A percentile compares a stretch with the other conserved stretches of the same genome.
phyloP scores from a whole-genome alignment of 169 alveolate genomes.

The Eimeria maxima region DNA sequence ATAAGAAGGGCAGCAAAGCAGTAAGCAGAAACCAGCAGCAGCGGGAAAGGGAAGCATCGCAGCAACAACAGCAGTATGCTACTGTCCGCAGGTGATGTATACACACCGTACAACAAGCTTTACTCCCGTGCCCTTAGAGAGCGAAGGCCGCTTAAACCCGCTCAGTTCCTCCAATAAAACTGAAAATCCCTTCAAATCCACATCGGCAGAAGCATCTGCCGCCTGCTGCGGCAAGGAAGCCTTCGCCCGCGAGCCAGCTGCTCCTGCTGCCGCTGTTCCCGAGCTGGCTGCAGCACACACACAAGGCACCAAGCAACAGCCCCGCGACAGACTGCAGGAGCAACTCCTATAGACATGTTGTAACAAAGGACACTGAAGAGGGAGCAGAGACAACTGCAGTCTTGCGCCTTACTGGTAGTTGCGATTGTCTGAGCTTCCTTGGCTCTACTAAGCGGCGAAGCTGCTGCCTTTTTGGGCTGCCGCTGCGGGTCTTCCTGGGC shows the following conservation, averaged over 20 bases:
- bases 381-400: neutral
- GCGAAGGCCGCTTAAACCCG: slow-evolving; percentile 54
- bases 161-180: slow-evolving; percentile 15
- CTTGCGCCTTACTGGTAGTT: neutral
- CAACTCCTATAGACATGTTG: neutral
- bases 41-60: too few relatives aligned
- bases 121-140: slow-evolving; percentile 39
- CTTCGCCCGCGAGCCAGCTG: slow-evolving; percentile 18
- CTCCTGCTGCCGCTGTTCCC: neutral
- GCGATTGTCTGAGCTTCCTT: neutral
- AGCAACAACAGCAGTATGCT: neutral
- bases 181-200: slow-evolving; percentile 38
- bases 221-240: slow-evolving; percentile 54
- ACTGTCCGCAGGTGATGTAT: neutral
- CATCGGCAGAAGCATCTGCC: slow-evolving; percentile 47
- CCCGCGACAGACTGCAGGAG: too few relatives aligned
- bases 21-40: too few relatives aligned
- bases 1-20: too few relatives aligned
- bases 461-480: neutral
- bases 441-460: neutral
- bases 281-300: neutral
- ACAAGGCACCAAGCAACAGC: neutral
- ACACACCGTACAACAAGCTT: slow-evolving; percentile 56
- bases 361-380: neutral
- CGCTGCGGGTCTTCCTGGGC: neutral